Evolutionary conservation across 495 filamentous ascomycete genomes (phyloP).

Genomic region (Stereocaulon alpinum): DNA sequence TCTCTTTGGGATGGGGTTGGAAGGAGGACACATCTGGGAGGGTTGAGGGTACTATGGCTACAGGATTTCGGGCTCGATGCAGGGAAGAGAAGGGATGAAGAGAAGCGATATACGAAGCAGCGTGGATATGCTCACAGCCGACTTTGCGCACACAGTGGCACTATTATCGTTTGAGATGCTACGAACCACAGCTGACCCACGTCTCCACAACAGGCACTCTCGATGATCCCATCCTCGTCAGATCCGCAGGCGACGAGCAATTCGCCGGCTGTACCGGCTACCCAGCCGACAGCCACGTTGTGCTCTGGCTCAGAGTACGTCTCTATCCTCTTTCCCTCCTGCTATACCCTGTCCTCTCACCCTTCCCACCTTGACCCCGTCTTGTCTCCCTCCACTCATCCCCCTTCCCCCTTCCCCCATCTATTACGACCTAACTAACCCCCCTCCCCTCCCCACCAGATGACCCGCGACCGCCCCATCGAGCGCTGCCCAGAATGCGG

Average conservation of each 20-base stretch:
- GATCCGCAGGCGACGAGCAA: conserved; percentile 87
- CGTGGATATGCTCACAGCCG: too few relatives aligned
- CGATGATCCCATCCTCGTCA: conserved; percentile 79
- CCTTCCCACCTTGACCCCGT: background rate
- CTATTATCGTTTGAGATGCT: too few relatives aligned
- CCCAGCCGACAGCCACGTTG: conserved; percentile 83
- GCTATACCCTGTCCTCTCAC: background rate
- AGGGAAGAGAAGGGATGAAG: background rate
- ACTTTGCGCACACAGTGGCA: too few relatives aligned
- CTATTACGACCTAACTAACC: background rate
- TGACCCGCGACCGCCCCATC: conserved; percentile 79
- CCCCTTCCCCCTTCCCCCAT: background rate
- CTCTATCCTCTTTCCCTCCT: background rate
- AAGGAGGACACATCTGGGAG: too few relatives aligned
- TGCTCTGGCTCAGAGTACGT: conserved; percentile 81
- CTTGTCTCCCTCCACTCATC: too few relatives aligned
- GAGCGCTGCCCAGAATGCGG: conserved; percentile 96
- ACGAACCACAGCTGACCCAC: background rate
- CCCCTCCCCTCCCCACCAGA: conserved; percentile 35
- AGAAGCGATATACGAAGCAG: too few relatives aligned
- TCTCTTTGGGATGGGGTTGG: background rate
- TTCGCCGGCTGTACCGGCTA: conserved; percentile 92
- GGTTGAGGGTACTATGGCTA: too few relatives aligned
- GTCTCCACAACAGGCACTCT: conserved; percentile 56
- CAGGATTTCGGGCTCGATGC: background rate